Conservation (phyloP, 768 basidiomycete species). For the Pleurotus eryngii region DNA sequence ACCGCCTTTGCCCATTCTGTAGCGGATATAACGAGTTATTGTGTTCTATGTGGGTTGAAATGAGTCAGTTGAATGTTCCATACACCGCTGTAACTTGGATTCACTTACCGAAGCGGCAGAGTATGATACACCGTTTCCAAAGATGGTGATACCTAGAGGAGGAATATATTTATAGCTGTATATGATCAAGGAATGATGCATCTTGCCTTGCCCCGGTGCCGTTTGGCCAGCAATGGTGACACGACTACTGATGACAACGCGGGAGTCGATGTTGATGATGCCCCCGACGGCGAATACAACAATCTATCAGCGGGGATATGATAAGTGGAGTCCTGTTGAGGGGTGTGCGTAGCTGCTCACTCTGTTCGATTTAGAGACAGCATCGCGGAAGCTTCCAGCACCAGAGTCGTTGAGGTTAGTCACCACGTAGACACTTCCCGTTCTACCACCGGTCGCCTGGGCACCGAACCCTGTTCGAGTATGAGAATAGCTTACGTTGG, state of each 20-base stretch:
- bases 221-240: slow-evolving; percentile 32
- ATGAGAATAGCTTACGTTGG: not conserved
- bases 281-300: slow-evolving; percentile 33
- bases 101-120: slow-evolving; percentile 18
- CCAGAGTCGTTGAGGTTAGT: slow-evolving; percentile 32
- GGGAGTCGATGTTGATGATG: slow-evolving; percentile 26
- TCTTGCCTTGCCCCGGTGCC: slow-evolving; percentile 28
- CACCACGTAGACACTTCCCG: slow-evolving; percentile 30
- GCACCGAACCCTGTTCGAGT: slow-evolving; percentile 27
- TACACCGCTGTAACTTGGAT: not conserved
- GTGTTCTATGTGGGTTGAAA: slow-evolving; percentile 16
- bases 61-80: not conserved
- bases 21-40: slow-evolving; percentile 25
- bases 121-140: slow-evolving; percentile 31
- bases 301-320: slow-evolving; percentile 14
- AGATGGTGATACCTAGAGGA: slow-evolving; percentile 26
- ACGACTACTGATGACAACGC: slow-evolving; percentile 28
- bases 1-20: slow-evolving; percentile 28
- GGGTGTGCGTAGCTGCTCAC: slow-evolving; percentile 3
- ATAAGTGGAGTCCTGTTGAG: not conserved
- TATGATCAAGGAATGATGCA: not conserved
- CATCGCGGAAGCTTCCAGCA: slow-evolving; percentile 32
- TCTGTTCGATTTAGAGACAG: slow-evolving; percentile 27
- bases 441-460: slow-evolving; percentile 29
- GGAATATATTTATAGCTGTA: not conserved